Conservation (phyloP, 2,329 filamentous ascomycete species). For the Hyphodiscus sp. region DNA sequence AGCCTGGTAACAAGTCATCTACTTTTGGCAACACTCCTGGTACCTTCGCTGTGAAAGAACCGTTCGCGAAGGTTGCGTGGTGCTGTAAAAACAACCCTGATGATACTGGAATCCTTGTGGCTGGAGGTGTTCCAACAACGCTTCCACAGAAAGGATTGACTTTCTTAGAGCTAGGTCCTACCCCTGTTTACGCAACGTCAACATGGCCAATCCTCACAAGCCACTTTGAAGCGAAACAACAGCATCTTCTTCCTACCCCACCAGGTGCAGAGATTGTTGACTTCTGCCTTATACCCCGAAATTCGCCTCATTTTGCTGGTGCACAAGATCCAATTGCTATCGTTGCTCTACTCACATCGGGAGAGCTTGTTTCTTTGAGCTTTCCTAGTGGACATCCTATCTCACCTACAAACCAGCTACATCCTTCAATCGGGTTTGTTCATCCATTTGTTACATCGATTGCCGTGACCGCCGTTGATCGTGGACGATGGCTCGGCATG, state of each 20-base stretch:
- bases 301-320: slow-evolving; percentile 78
- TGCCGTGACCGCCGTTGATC: slow-evolving; percentile 65
- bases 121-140: slow-evolving; percentile 68
- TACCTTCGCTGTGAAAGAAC: slow-evolving; percentile 58
- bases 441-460: slow-evolving; percentile 80
- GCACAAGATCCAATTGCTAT: slow-evolving; percentile 87
- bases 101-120: slow-evolving; percentile 81
- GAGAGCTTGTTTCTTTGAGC: slow-evolving; percentile 81
- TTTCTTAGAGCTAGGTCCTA: slow-evolving; percentile 82
- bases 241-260: slow-evolving; percentile 67
- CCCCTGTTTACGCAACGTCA: slow-evolving; percentile 85
- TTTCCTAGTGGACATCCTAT: slow-evolving; percentile 92
- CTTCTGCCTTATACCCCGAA: slow-evolving; percentile 76
- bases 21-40: slow-evolving; percentile 38
- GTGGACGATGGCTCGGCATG: slow-evolving; percentile 83
- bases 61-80: slow-evolving; percentile 77
- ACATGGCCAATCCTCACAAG: slow-evolving; percentile 76
- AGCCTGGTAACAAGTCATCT: slow-evolving; percentile 43
- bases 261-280: slow-evolving; percentile 69
- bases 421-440: slow-evolving; percentile 78
- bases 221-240: slow-evolving; percentile 73
- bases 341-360: slow-evolving; percentile 72
- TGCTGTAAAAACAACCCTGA: slow-evolving; percentile 92
- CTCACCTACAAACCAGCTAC: slow-evolving; percentile 85
- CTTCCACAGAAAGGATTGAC: slow-evolving; percentile 70